Evolutionary conservation across 306 rosid species (phyloP).

Genomic region (Pachyrhizus erosus): DNA sequence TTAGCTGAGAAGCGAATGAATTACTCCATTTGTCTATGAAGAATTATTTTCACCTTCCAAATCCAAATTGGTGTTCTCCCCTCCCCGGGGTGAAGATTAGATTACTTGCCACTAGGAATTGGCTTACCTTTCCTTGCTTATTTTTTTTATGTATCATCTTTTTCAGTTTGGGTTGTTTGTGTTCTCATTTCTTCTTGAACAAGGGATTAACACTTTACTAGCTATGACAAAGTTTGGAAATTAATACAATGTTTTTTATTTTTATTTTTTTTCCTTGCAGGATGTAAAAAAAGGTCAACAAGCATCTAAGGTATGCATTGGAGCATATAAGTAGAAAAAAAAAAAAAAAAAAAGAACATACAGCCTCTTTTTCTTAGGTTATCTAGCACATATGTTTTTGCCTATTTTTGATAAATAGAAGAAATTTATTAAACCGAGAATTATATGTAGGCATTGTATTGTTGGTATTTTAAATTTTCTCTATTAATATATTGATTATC

Average conservation of each 20-base stretch:
- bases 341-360: not conserved
- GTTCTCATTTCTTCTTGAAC: not conserved
- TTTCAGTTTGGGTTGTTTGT: not conserved
- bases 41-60: conserved; percentile 10
- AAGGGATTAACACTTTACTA: not conserved
- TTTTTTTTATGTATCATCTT: not conserved
- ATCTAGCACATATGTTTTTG: not conserved
- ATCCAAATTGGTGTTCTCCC: not conserved
- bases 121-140: not conserved
- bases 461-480: not conserved
- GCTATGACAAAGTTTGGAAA: conserved; percentile 32
- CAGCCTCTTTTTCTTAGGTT: conserved; percentile 13
- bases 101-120: not conserved
- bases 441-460: not conserved
- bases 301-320: conserved; percentile 61
- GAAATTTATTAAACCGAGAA: not conserved
- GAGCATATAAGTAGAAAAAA: not conserved
- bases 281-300: conserved; percentile 46
- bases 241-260: conserved; percentile 7
- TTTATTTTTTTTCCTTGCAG: conserved; percentile 39
- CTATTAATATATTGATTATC: not conserved
- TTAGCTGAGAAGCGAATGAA: not conserved
- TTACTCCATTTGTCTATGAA: not conserved
- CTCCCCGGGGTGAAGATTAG: not conserved
- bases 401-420: not conserved